These are phyloP conservation scores for Mortierella antarctica DNA, from an alignment of 192 early-diverging fungal genomes.

Conservation along the genomic window DNA sequence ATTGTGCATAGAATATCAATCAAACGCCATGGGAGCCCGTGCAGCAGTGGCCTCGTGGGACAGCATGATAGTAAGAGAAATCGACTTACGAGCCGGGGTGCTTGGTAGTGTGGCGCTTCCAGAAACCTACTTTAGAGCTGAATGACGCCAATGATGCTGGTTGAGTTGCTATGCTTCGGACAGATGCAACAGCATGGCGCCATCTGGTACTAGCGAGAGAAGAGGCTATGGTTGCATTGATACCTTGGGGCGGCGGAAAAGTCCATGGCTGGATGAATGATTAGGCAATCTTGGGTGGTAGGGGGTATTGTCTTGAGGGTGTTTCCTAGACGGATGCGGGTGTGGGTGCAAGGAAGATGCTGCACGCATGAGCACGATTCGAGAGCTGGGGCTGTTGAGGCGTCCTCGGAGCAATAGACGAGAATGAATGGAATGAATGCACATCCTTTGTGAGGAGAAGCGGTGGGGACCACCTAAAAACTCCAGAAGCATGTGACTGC, in stretches of 20 bases:
- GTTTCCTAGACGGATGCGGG: too few species aligned
- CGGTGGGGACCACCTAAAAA: background rate
- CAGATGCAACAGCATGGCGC: too few species aligned
- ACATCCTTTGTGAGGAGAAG: too few species aligned
- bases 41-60: background rate
- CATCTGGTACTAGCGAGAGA: background rate
- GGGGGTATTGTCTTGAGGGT: too few species aligned
- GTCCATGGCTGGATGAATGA: constrained; percentile 12
- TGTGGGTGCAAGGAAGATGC: background rate
- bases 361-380: too few species aligned
- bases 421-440: too few species aligned
- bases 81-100: constrained; percentile 43
- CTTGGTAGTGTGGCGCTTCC: constrained; percentile 46
- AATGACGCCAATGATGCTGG: background rate
- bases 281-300: too few species aligned
- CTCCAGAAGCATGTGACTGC: too few species aligned
- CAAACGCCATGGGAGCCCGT: background rate
- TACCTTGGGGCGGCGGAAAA: constrained; percentile 47
- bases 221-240: background rate
- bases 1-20: background rate
- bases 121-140: constrained; percentile 36
- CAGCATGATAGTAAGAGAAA: background rate
- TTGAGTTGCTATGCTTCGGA: too few species aligned
- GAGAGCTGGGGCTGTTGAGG: too few species aligned
- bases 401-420: too few species aligned